Base-by-base conservation (phyloP, 164 flowering plant species). In the Berberis vulgaris region DNA sequence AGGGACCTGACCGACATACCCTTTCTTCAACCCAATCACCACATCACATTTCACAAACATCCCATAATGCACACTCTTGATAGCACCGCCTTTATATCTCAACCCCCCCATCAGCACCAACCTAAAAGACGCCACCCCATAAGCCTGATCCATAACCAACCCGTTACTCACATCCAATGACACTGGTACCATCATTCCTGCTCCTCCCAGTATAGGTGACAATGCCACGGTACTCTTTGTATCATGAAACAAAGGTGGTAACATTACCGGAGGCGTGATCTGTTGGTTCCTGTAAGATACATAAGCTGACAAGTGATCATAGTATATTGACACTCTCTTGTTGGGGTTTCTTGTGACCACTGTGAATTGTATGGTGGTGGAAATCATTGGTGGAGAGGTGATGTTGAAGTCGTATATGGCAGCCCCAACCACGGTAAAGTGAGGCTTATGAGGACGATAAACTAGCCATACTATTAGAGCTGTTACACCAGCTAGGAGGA, bases 301-400 rank as follows among this genome's bases (percentile, higher is more conserved):
- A 54, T 65, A 76, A 1, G 82, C 83, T 1, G 83, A 57, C 1
- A 91, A 78, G 9, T 66, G 76, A 78, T 86, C 92, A 71, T 84
- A 89, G 71, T 72, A 69, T 44, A 82, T 71, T 47, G 84, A 68
- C 41, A 79, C 82, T 2, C 96, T 76, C 57, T 61, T 61, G 87
- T 89, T 89, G 1, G 96, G 84, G 82, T 91, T 91, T 41, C 86
- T 69, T 0, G 86, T 74, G 13, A 79, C 64, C 64, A 91, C 45
- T 5, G 95, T 86, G 82, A 91, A 81, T 73, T 89, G 96, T 77
- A 87, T 69, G 77, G 82, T 69, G 72, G 88, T 68, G 72, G 93
- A 69, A 52, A 89, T 45, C 61, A 71, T 61, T 1, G 83, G 71
- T 3, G 81, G 79, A 11, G 83, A 64, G 2, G 89, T 76, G 64